Evolutionary conservation across 2,329 filamentous ascomycete species (phyloP), one percentile per base, ranked within the genome.

Genomic region (Neonectria sp.): DNA sequence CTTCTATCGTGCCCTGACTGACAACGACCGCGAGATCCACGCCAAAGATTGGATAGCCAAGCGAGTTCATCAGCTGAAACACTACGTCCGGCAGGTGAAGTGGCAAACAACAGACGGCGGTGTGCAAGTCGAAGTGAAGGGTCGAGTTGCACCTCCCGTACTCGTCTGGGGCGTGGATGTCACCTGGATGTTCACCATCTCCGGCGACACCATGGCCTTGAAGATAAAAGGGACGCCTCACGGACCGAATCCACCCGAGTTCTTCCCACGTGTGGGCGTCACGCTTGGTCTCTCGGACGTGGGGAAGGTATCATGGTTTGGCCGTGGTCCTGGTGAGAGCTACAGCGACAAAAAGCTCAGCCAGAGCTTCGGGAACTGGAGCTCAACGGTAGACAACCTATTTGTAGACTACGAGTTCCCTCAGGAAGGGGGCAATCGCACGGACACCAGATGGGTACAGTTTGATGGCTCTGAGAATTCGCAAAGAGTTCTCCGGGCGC

Each of bases 311-410:
- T 78, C 81, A n/a, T 94, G 91, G 91, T 92, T 51, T 17, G 90
- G 73, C 91, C 91, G 6, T 87, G 92, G 0, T 13, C 89, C 90
- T 0, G 89, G 89, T 3, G 90, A 93, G 77, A 88, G 85, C 12
- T 94, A 93, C 81, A 80, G 82, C 17, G 92, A 94, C 79, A 91
- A 87, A 81, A 92, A 92, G 76, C 76, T 83, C 13, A 86, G 88
- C 4, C 90, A 92, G 75, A 78, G 79, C 1, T 79, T 92, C 4
- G 90, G 89, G 7, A 86, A 85, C 55, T 90, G 84, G 79, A 81
- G 81, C 3, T 72, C 77, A 12, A 72, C 71, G 1, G 80, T 90
- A 2, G 85, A 88, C 53, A 82, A 85, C 1, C 80, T 93, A 0
- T 88, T 86, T 76, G 83, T 86, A 2, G 84, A 87, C 49, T 93